Evolutionary conservation across 352 stramenopile genomes (phyloP).

Genomic region (Phytopythium boreale): DNA sequence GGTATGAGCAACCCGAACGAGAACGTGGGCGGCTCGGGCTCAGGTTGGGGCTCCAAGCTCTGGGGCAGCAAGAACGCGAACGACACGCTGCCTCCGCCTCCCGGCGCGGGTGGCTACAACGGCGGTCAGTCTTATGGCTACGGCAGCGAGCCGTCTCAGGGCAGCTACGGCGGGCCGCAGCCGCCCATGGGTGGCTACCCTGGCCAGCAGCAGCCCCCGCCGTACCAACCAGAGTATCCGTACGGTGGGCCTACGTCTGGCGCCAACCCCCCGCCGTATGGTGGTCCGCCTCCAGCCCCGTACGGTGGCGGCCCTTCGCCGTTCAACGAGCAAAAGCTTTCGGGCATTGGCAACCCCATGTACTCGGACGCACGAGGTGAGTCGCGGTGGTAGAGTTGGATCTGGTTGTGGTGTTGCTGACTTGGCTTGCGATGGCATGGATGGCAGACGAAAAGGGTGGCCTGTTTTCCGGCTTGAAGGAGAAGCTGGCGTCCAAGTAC

Average conservation of each 20-base stretch:
- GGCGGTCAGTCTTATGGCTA: constrained; percentile 40
- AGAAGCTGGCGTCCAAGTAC: constrained; percentile 82
- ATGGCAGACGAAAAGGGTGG: constrained; percentile 67
- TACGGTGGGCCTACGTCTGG: constrained; percentile 38
- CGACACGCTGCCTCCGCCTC: constrained; percentile 44
- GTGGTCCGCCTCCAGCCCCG: constrained; percentile 23
- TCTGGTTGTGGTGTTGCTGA: not conserved
- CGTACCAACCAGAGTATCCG: constrained; percentile 50
- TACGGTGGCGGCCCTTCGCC: constrained; percentile 46
- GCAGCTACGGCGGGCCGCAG: constrained; percentile 41
- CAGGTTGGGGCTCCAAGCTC: constrained; percentile 71
- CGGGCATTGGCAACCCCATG: constrained; percentile 94
- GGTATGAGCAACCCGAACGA: constrained; percentile 69
- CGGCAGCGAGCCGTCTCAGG: constrained; percentile 39
- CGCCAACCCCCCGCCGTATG: constrained; percentile 33
- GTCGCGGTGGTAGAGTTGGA: not conserved
- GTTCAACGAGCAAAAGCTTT: constrained; percentile 82
- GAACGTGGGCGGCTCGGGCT: constrained; percentile 25
- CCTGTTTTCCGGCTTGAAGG: constrained; percentile 84
- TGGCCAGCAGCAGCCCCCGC: constrained; percentile 20
- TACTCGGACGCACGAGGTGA: constrained; percentile 88
- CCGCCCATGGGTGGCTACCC: constrained; percentile 35
- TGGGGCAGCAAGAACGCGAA: constrained; percentile 63
- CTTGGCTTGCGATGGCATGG: not conserved
- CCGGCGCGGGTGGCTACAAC: constrained; percentile 50